These are phyloP conservation scores for Candida xiaguanensis DNA, from an alignment of 805 yeast species.

Conservation along the genomic window DNA sequence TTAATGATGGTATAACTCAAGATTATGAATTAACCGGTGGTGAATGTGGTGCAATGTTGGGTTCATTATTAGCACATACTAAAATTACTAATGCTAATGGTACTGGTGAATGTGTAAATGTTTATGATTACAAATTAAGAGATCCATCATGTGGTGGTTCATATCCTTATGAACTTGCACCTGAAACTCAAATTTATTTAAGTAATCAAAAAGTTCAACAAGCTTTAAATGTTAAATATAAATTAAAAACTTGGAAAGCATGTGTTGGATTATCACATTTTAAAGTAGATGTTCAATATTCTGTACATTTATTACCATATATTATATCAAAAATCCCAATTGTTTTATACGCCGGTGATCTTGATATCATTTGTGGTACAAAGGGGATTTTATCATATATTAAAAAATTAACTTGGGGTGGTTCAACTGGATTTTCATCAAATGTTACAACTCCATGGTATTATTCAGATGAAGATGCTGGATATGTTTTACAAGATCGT, in stretches of 20 bases:
- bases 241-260: constrained; percentile 63
- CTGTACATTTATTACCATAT: constrained; percentile 62
- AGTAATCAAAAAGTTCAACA: constrained; percentile 41
- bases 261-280: constrained; percentile 52
- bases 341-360: constrained; percentile 79
- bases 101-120: constrained; percentile 65
- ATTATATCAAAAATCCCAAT: constrained; percentile 59
- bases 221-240: constrained; percentile 46
- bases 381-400: constrained; percentile 70
- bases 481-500: constrained; percentile 47
- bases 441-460: constrained; percentile 38
- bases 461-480: constrained; percentile 36
- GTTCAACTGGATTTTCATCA: constrained; percentile 46
- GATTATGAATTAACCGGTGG: constrained; percentile 21
- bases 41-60: constrained; percentile 49
- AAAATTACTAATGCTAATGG: constrained; percentile 19
- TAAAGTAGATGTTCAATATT: constrained; percentile 59
- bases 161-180: constrained; percentile 80
- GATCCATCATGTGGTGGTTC: constrained; percentile 89
- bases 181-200: constrained; percentile 49
- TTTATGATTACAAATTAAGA: constrained; percentile 70
- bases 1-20: constrained; percentile 13
- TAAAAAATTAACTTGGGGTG: constrained; percentile 61
- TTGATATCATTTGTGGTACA: constrained; percentile 85
- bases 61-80: constrained; percentile 31